Conservation (phyloP, 805 yeast genomes). For the Ogataea siamensis region DNA sequence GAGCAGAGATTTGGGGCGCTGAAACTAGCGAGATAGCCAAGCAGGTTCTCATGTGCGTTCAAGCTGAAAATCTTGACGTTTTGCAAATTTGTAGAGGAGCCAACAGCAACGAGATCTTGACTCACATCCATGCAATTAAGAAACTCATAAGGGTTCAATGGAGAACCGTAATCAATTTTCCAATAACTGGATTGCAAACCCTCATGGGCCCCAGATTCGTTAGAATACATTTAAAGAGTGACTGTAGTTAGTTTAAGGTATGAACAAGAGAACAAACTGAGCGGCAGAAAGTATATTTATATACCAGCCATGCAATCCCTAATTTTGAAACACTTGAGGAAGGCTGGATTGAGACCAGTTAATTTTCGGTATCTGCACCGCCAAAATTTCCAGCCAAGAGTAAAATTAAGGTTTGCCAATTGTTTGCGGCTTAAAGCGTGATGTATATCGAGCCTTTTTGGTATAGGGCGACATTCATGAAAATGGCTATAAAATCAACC, state of each 20-base stretch:
- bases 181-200: conserved; percentile 36
- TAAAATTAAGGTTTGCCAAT: background rate
- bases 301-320: background rate
- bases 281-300: conserved; percentile 3
- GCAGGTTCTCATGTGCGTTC: conserved; percentile 37
- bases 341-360: conserved; percentile 10
- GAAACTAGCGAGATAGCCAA: conserved; percentile 60
- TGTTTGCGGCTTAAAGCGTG: too few relatives aligned
- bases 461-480: too few relatives aligned
- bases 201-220: conserved; percentile 5
- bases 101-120: conserved; percentile 44
- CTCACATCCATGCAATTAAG: conserved; percentile 43
- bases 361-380: conserved; percentile 8
- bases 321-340: conserved; percentile 5
- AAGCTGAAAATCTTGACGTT: conserved; percentile 54
- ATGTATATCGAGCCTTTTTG: too few relatives aligned
- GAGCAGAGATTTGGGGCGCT: conserved; percentile 53
- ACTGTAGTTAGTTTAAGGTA: conserved; percentile 9
- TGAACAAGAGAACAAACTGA: background rate
- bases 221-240: conserved; percentile 11
- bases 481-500: too few relatives aligned
- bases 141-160: conserved; percentile 15
- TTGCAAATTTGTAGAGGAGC: conserved; percentile 44
- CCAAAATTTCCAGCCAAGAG: conserved; percentile 1
- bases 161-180: conserved; percentile 28